phyloP scores from a whole-genome alignment of 352 stramenopile genomes.

The Pythium dissotocum region DNA sequence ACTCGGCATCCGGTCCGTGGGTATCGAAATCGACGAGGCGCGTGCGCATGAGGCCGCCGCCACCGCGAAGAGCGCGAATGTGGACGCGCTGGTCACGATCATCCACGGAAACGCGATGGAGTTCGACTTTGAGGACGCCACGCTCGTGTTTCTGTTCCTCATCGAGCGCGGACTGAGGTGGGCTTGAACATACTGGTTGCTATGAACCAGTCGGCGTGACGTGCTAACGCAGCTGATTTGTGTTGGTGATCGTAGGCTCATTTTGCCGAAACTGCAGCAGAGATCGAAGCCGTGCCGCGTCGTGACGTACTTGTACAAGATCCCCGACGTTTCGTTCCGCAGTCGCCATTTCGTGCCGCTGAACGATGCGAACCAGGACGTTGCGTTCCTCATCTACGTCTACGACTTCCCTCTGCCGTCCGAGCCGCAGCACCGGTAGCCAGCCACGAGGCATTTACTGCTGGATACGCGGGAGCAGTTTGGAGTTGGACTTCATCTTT shows the following conservation, averaged over 20 bases:
- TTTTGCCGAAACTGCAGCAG: conserved; percentile 51
- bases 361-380: conserved; percentile 38
- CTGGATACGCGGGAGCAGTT: conserved; percentile 39
- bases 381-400: conserved; percentile 73
- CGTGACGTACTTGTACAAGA: conserved; percentile 78
- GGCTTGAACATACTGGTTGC: conserved; percentile 1
- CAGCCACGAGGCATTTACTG: conserved; percentile 1
- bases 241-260: conserved; percentile 34
- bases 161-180: conserved; percentile 72
- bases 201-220: too few species aligned
- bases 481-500: conserved; percentile 42
- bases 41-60: conserved; percentile 35
- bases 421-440: conserved; percentile 1
- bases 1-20: conserved; percentile 53
- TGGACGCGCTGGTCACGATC: conserved; percentile 63
- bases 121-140: conserved; percentile 60
- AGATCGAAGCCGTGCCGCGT: conserved; percentile 45
- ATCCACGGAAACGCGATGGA: conserved; percentile 72
- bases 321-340: conserved; percentile 41
- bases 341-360: conserved; percentile 51
- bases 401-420: conserved; percentile 53
- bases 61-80: conserved; percentile 27
- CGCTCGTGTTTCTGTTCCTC: conserved; percentile 81
- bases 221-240: not conserved
- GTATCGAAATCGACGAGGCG: conserved; percentile 68